Percentiles rank a stretch among this genome's conserved stretches.
Evolutionary conservation across 2,329 filamentous ascomycete genomes (phyloP).

Genomic region (Fulvia fulva): DNA sequence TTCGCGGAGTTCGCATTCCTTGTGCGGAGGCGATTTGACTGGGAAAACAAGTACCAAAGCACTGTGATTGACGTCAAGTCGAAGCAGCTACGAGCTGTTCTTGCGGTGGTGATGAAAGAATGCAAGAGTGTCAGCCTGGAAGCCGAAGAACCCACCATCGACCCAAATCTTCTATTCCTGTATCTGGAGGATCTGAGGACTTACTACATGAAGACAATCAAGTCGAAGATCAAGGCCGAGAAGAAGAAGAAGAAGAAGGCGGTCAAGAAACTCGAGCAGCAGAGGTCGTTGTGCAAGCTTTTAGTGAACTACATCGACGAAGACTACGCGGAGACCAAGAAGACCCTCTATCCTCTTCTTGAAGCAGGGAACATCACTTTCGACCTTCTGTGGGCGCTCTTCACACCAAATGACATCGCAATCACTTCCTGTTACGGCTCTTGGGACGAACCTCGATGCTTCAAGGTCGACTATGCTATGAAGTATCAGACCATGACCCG

Average conservation of each 20-base stretch:
- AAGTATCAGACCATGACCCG: conserved; percentile 66
- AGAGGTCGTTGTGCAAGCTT: conserved; percentile 65
- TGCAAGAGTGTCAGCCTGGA: conserved; percentile 76
- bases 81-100: conserved; percentile 67
- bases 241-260: conserved; percentile 61
- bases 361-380: conserved; percentile 82
- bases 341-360: conserved; percentile 74
- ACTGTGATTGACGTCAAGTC: conserved; percentile 82
- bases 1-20: conserved; percentile 81
- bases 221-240: conserved; percentile 53
- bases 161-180: conserved; percentile 49
- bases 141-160: conserved; percentile 67
- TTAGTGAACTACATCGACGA: conserved; percentile 73
- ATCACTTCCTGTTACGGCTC: conserved; percentile 74
- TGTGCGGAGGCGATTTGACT: conserved; percentile 76
- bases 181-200: conserved; percentile 74
- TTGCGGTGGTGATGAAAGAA: conserved; percentile 68
- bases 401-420: conserved; percentile 78
- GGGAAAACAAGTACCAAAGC: conserved; percentile 74
- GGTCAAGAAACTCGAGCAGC: conserved; percentile 54
- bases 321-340: conserved; percentile 75
- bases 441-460: conserved; percentile 71
- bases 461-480: conserved; percentile 74
- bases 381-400: conserved; percentile 82
- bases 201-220: conserved; percentile 60